Conservation (phyloP, 2,329 filamentous ascomycete genomes). For the Sclerotinia minor region DNA sequence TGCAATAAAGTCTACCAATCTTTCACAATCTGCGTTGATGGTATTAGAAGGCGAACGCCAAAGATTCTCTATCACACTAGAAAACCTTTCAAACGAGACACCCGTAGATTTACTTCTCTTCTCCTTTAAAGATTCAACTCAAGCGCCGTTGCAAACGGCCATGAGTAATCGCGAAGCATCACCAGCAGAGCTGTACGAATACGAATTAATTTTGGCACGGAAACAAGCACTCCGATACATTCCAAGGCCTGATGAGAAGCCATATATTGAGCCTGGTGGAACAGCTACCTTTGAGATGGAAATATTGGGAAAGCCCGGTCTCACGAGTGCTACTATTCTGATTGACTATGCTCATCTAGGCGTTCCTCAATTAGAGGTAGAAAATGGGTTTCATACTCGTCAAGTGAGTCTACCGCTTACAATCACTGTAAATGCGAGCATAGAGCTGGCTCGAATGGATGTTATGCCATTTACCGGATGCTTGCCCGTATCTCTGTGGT, state of each 20-base stretch:
- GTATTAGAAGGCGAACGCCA: constrained; percentile 86
- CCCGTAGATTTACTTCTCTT: constrained; percentile 83
- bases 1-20: constrained; percentile 70
- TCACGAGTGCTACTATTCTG: constrained; percentile 76
- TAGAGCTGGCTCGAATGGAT: constrained; percentile 80
- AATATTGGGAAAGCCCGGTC: constrained; percentile 80
- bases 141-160: constrained; percentile 71
- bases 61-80: constrained; percentile 74
- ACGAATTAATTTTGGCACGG: constrained; percentile 75
- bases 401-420: constrained; percentile 79
- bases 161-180: constrained; percentile 75
- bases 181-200: constrained; percentile 78
- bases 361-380: constrained; percentile 63
- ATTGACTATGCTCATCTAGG: constrained; percentile 87
- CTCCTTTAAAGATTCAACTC: constrained; percentile 87
- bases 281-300: constrained; percentile 77
- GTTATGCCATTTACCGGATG: constrained; percentile 70
- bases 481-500: constrained; percentile 63
- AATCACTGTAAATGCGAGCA: constrained; percentile 87
- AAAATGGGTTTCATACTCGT: constrained; percentile 77
- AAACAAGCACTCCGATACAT: constrained; percentile 65
- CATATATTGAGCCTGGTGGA: constrained; percentile 65
- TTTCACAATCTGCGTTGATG: constrained; percentile 86
- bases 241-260: constrained; percentile 52
- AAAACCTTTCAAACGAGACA: constrained; percentile 70